Evolutionary conservation across 306 rosid species (phyloP).

Genomic region (Sphenostylis stenocarpa): DNA sequence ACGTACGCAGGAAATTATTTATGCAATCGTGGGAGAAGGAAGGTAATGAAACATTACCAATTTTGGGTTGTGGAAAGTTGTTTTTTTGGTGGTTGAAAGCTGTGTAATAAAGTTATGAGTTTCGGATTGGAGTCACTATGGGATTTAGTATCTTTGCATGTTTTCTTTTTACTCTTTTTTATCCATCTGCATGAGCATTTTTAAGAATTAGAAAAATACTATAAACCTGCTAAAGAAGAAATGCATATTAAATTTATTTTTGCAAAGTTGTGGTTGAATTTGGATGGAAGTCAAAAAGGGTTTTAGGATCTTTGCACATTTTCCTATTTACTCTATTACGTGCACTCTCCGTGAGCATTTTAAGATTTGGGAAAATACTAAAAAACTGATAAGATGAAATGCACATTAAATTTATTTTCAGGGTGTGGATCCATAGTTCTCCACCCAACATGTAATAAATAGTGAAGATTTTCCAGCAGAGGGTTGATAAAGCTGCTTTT

Average conservation of each 20-base stretch:
- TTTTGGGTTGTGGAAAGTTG: constrained; percentile 19
- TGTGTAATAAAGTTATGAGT: constrained; percentile 39
- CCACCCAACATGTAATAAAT: constrained; percentile 48
- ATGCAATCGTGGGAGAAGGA: neutral
- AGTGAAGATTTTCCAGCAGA: constrained; percentile 25
- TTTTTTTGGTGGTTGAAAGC: neutral
- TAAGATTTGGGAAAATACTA: neutral
- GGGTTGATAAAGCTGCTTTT: constrained; percentile 27
- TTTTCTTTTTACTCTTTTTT: neutral
- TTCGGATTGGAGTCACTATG: neutral
- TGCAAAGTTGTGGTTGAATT: neutral
- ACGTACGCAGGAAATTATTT: neutral
- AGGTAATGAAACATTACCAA: constrained; percentile 3
- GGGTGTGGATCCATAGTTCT: constrained; percentile 36
- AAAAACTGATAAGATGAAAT: neutral
- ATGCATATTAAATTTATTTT: neutral
- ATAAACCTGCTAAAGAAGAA: neutral
- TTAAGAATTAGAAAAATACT: neutral
- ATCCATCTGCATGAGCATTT: neutral
- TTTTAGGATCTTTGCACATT: neutral
- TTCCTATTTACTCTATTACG: neutral
- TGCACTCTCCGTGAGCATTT: neutral
- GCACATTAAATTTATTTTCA: neutral
- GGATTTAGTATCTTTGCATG: neutral
- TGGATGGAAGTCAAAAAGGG: neutral